Percentiles rank a stretch among this genome's conserved stretches.
Conservation (phyloP, 495 filamentous ascomycete species). For the Lophium mytilinum region DNA sequence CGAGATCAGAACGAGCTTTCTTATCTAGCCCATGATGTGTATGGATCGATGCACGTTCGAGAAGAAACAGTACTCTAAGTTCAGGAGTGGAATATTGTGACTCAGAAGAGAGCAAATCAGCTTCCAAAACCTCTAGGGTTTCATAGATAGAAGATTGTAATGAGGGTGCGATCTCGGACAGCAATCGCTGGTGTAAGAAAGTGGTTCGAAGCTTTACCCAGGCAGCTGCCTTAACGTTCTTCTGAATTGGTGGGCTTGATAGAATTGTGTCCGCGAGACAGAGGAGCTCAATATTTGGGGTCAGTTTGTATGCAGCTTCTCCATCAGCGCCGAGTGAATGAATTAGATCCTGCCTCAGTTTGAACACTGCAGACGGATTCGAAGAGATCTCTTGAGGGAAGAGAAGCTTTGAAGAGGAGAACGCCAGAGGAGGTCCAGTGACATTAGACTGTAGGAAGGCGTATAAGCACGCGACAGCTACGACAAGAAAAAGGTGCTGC, state of each 20-base stretch:
- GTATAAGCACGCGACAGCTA: constrained; percentile 66
- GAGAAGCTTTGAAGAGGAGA: constrained; percentile 44
- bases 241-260: constrained; percentile 39
- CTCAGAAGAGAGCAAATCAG: constrained; percentile 33
- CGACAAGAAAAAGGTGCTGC: constrained; percentile 39
- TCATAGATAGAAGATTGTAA: constrained; percentile 52
- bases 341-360: constrained; percentile 47
- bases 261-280: constrained; percentile 65
- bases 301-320: constrained; percentile 75
- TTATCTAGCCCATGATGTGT: constrained; percentile 78
- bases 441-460: constrained; percentile 89
- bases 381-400: constrained; percentile 39
- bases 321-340: constrained; percentile 69
- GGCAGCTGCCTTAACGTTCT: constrained; percentile 30
- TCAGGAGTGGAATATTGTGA: background rate
- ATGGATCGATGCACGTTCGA: constrained; percentile 76
- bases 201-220: constrained; percentile 58
- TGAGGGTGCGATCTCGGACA: constrained; percentile 66
- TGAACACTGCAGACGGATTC: constrained; percentile 21
- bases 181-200: constrained; percentile 80
- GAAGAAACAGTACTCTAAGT: constrained; percentile 50
- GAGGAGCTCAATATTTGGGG: constrained; percentile 74
- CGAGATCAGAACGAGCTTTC: constrained; percentile 63
- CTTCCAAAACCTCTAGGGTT: constrained; percentile 40
- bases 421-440: constrained; percentile 72